These are phyloP conservation scores for Exobasidium rhododendri DNA, from an alignment of 1,284 basidiomycete species.

Conservation along the genomic window DNA sequence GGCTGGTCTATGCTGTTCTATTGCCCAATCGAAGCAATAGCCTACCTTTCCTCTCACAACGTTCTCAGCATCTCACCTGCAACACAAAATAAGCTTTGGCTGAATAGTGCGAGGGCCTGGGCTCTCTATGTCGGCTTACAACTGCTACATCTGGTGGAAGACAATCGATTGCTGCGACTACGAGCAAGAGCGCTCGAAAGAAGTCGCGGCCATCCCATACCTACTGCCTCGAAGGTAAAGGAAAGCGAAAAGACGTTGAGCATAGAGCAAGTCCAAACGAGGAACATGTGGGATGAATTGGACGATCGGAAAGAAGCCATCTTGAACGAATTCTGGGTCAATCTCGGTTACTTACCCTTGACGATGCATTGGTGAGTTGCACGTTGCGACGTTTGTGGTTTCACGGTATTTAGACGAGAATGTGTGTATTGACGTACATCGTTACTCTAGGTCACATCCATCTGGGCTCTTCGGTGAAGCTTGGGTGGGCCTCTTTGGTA, in stretches of 20 bases:
- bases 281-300: slow-evolving; percentile 49
- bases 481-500: slow-evolving; percentile 53
- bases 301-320: slow-evolving; percentile 65
- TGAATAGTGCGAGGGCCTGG: slow-evolving; percentile 46
- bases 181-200: slow-evolving; percentile 47
- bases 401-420: too few species aligned
- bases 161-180: slow-evolving; percentile 51
- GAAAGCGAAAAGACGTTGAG: slow-evolving; percentile 10
- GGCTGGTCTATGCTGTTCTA: slow-evolving; percentile 53
- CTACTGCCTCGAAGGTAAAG: slow-evolving; percentile 29
- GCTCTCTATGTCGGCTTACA: slow-evolving; percentile 51
- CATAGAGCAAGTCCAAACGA: slow-evolving; percentile 46
- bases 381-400: too few species aligned
- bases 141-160: slow-evolving; percentile 50
- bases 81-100: slow-evolving; percentile 41
- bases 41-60: slow-evolving; percentile 48
- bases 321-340: slow-evolving; percentile 70
- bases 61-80: slow-evolving; percentile 38
- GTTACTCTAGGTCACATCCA: slow-evolving; percentile 24
- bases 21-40: slow-evolving; percentile 52
- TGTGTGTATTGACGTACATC: not conserved
- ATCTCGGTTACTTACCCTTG: slow-evolving; percentile 72
- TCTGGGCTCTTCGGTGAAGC: slow-evolving; percentile 42
- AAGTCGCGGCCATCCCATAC: slow-evolving; percentile 45
- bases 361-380: slow-evolving; percentile 73